Evolutionary conservation across 2,329 filamentous ascomycete species (phyloP).

Genomic region (Aspergillus fijiensis): DNA sequence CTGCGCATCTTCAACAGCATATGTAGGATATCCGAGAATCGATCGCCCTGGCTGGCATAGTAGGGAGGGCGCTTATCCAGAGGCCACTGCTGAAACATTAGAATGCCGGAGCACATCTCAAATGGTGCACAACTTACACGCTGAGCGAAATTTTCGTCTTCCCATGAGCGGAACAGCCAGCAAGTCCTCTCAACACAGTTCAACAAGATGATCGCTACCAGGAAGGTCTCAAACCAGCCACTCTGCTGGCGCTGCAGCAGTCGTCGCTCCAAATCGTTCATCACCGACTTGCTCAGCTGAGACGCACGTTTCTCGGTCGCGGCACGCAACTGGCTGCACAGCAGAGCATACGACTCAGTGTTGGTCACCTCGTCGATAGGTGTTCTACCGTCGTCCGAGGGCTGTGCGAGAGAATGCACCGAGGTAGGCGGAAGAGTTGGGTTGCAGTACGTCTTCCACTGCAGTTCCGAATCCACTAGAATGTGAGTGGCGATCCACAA

Average conservation of each 20-base stretch:
- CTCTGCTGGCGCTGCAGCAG: slow-evolving; percentile 58
- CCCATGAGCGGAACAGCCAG: slow-evolving; percentile 58
- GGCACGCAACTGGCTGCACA: slow-evolving; percentile 56
- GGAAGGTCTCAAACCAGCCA: slow-evolving; percentile 58
- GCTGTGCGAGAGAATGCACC: slow-evolving; percentile 37
- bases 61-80: slow-evolving; percentile 53
- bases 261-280: slow-evolving; percentile 62
- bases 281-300: slow-evolving; percentile 53
- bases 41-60: slow-evolving; percentile 57
- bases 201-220: slow-evolving; percentile 59
- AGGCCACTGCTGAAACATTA: slow-evolving; percentile 47
- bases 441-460: slow-evolving; percentile 53
- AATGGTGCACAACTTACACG: slow-evolving; percentile 28
- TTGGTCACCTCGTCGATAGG: slow-evolving; percentile 42
- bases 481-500: slow-evolving; percentile 58
- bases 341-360: slow-evolving; percentile 49
- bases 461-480: slow-evolving; percentile 50
- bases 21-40: slow-evolving; percentile 58
- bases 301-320: slow-evolving; percentile 56
- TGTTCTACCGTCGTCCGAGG: slow-evolving; percentile 41
- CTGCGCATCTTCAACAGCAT: slow-evolving; percentile 60
- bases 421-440: slow-evolving; percentile 40
- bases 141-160: slow-evolving; percentile 40
- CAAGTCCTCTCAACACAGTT: slow-evolving; percentile 61
- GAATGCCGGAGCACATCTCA: background rate